Percentiles rank a stretch among this genome's conserved stretches.
These are phyloP conservation scores for Fraxinus anomala DNA, from an alignment of 257 asterid species.

Conservation along the genomic window DNA sequence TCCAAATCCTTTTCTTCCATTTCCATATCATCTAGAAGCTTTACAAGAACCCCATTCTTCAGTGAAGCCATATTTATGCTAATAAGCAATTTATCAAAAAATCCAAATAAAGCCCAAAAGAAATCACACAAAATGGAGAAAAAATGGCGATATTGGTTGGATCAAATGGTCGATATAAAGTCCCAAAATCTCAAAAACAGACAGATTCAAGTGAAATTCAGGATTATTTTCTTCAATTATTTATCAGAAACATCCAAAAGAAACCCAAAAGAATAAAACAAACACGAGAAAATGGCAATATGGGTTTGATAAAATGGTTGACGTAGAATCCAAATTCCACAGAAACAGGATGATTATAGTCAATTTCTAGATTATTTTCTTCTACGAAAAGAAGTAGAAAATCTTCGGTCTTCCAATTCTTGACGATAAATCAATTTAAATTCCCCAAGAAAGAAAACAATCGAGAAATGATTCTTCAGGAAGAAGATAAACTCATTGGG, in stretches of 20 bases:
- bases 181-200: not conserved
- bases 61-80: constrained; percentile 44
- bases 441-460: not conserved
- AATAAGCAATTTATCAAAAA: not conserved
- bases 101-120: not conserved
- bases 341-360: not conserved
- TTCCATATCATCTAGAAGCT: constrained; percentile 62
- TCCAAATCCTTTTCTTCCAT: constrained; percentile 17
- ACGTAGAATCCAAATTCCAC: not conserved
- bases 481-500: not conserved
- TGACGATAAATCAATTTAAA: not conserved
- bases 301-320: not conserved
- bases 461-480: not conserved
- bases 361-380: not conserved
- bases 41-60: constrained; percentile 58
- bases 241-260: not conserved
- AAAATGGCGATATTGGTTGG: not conserved
- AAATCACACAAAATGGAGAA: not conserved
- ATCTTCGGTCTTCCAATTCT: not conserved
- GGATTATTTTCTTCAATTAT: not conserved
- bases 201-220: not conserved
- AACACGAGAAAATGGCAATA: not conserved
- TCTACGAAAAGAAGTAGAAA: not conserved
- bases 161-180: not conserved
- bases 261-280: not conserved